Evolutionary conservation across 225 moss, liverwort and hornwort genomes (phyloP), one percentile per base, ranked within the genome.

Genomic region (Polytrichum formosum): DNA sequence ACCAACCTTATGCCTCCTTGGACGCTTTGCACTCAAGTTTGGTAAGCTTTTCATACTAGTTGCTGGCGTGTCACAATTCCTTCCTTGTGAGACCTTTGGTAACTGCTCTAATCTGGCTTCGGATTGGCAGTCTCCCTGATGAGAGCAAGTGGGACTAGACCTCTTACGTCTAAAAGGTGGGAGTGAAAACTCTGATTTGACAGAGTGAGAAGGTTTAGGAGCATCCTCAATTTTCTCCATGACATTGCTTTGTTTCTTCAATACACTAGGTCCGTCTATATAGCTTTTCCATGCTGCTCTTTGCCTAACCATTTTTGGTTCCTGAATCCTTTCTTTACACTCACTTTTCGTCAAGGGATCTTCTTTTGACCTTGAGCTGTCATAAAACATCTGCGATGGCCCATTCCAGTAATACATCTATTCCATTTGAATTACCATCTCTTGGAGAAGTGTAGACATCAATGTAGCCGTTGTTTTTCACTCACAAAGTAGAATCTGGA

Each of bases 221-320:
- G 66, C 66, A 79, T 54, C n/a, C 68, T 80, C 86, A 21, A 78
- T 18, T 62, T 75, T 80, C 62, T 78, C 80, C 71, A 65, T 59
- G 56, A 46, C 46, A 46, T 64, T 73, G 26, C 55, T 68, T 66
- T 77, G 72, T 37, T 80, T 83, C 59, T 78, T 83, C 63, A 31
- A 4, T 3, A 62, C 25, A 19, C 46, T 62, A 71, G 61, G 71
- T 71, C 81, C 83, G 78, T 76, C 83, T 59, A 83, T 76, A 28
- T 87, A 87, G 59, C 83, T 87, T 71, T 87, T 87, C 87, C 87
- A 87, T 59, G 74, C 83, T 69, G 83, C 87, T 78, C 74, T 83
- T 23, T 78, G 67, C 76, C 81, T 83, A 26, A 60, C 31, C 55
- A 65, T 66, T 65, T 78, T 87, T 33, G 81, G 76, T 74, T 81